phyloP scores from a whole-genome alignment of 31 red algal species.

The Bonnemaisonia californica region DNA sequence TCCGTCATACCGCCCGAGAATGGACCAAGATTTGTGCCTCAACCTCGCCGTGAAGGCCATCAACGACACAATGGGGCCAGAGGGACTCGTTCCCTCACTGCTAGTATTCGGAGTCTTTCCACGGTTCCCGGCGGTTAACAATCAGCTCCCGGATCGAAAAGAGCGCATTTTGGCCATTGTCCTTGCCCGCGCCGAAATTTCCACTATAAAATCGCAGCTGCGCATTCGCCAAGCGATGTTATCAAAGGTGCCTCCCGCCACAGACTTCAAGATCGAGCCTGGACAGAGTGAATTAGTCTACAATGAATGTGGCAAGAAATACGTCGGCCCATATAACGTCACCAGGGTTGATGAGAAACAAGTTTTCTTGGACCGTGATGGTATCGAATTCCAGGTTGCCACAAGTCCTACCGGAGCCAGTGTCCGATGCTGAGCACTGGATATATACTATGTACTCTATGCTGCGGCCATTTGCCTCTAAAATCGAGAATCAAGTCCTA shows the following conservation, averaged over 20 bases:
- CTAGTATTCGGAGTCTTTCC: slow-evolving; percentile 32
- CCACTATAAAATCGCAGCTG: slow-evolving; percentile 5
- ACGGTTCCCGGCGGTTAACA: neutral
- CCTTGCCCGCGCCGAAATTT: neutral
- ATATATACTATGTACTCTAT: too few relatives aligned
- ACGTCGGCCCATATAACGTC: too few relatives aligned
- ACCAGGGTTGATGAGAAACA: too few relatives aligned
- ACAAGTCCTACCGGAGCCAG: too few relatives aligned
- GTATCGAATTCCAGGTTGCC: too few relatives aligned
- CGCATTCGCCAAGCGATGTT: neutral
- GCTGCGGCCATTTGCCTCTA: too few relatives aligned
- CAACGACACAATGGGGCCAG: slow-evolving; percentile 27
- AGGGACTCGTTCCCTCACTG: slow-evolving; percentile 21
- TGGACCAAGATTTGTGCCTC: neutral
- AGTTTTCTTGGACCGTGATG: too few relatives aligned
- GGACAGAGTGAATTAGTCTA: slow-evolving; percentile 9
- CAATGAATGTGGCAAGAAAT: neutral
- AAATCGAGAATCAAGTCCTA: too few relatives aligned
- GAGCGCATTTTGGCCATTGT: neutral
- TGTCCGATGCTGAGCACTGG: too few relatives aligned
- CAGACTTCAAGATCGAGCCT: neutral
- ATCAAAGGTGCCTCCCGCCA: neutral
- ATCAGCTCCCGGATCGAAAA: neutral
- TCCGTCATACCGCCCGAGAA: neutral
- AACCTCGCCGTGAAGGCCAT: slow-evolving; percentile 21